phyloP scores from a whole-genome alignment of 176 grass and related monocot genomes.

The Neostapfia colusana region DNA sequence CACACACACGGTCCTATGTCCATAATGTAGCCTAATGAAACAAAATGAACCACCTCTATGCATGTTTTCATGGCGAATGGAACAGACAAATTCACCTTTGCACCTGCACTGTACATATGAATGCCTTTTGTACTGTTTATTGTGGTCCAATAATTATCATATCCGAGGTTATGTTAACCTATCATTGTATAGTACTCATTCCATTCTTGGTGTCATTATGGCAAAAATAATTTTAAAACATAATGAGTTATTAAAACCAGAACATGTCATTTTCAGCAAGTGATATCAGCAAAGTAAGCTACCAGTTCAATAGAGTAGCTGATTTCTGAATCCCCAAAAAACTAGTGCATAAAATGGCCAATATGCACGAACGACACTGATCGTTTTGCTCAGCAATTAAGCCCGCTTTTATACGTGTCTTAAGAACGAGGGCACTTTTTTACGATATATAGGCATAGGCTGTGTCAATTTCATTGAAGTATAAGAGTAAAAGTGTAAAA shows the following conservation, averaged over 20 bases:
- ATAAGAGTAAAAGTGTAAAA: no score
- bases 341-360: not conserved
- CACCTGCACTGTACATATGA: not conserved
- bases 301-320: no score
- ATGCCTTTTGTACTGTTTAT: not conserved
- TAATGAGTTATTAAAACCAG: no score
- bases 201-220: no score
- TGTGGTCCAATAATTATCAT: not conserved
- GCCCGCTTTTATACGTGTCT: not conserved
- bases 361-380: not conserved
- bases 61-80: not conserved
- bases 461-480: no score
- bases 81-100: not conserved
- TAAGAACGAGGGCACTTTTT: not conserved
- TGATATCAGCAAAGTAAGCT: not conserved
- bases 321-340: not conserved
- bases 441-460: no score
- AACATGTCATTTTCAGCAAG: not conserved
- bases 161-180: no score
- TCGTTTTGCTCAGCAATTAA: not conserved
- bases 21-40: not conserved
- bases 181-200: no score
- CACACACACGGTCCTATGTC: no score
- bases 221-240: no score
- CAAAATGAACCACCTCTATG: not conserved